Conservation (phyloP, 2,329 filamentous ascomycete genomes). For the Aureobasidium sp. region DNA sequence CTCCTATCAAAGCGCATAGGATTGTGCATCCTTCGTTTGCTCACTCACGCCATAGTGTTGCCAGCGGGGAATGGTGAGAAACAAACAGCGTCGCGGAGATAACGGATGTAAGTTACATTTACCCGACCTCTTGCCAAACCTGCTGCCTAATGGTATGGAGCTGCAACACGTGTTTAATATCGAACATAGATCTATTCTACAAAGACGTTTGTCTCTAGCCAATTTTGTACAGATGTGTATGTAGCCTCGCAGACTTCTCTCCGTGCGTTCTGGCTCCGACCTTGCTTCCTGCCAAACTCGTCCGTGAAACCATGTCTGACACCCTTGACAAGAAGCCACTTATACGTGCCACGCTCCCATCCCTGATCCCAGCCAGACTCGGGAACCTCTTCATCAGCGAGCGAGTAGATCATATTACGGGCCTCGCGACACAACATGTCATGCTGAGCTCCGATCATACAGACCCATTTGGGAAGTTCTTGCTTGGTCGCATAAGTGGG, state of each 20-base stretch:
- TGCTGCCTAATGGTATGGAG: neutral
- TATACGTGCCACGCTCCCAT: neutral
- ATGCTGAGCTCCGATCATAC: constrained; percentile 7
- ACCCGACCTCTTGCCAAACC: neutral
- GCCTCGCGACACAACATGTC: constrained; percentile 2
- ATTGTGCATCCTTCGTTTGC: neutral
- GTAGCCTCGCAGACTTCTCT: neutral
- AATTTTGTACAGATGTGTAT: neutral
- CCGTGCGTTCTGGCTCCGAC: neutral
- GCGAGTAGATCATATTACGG: constrained; percentile 4
- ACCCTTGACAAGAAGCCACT: neutral
- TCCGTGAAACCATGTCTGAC: neutral
- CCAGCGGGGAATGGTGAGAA: neutral
- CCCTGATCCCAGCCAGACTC: neutral
- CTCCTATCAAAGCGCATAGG: neutral
- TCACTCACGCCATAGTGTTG: neutral
- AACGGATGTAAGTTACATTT: neutral
- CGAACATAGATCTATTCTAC: neutral
- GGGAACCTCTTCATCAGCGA: neutral
- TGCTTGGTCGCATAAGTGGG: neutral
- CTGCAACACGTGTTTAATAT: neutral
- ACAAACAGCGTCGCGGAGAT: neutral
- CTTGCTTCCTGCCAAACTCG: neutral
- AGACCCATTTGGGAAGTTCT: neutral
- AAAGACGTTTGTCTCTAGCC: neutral